These are phyloP conservation scores for Sutorius eximius DNA, from an alignment of 1,284 basidiomycete genomes.

Conservation along the genomic window DNA sequence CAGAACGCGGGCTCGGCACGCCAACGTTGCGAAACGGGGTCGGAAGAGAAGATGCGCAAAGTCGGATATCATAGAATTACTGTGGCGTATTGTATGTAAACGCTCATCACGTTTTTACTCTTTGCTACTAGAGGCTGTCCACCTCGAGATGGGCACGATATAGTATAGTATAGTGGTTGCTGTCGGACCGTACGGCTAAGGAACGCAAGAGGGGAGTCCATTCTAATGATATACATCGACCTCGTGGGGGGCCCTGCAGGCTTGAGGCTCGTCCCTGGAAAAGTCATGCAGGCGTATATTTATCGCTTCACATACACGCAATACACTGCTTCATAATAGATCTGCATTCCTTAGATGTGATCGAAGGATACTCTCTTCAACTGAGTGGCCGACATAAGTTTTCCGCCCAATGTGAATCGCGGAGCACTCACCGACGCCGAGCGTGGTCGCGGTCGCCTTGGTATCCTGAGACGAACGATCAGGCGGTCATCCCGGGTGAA, in stretches of 20 bases:
- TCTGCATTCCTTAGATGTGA: conserved; percentile 35
- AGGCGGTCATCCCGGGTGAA: conserved; percentile 6
- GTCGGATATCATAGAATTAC: conserved; percentile 1
- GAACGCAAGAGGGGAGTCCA: background rate
- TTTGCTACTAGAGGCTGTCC: conserved; percentile 4
- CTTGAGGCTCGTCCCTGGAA: background rate
- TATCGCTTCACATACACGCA: background rate
- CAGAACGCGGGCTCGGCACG: conserved; percentile 57
- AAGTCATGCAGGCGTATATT: background rate
- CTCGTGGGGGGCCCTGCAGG: background rate
- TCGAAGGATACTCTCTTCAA: conserved; percentile 39
- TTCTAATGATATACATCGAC: background rate
- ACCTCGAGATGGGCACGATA: background rate
- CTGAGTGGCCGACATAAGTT: conserved; percentile 16
- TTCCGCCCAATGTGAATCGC: conserved; percentile 2
- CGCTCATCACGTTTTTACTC: background rate
- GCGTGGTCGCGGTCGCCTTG: conserved; percentile 62
- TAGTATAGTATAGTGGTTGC: too few relatives aligned
- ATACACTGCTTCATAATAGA: conserved; percentile 25
- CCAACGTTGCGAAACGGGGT: conserved; percentile 48
- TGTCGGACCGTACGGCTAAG: background rate
- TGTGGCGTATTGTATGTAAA: background rate
- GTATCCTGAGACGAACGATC: conserved; percentile 51
- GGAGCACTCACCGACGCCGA: conserved; percentile 52
- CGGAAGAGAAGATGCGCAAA: conserved; percentile 35